These are phyloP conservation scores for Chrysoporthe deuterocubensis DNA, from an alignment of 2,329 filamentous ascomycete genomes.

Conservation along the genomic window DNA sequence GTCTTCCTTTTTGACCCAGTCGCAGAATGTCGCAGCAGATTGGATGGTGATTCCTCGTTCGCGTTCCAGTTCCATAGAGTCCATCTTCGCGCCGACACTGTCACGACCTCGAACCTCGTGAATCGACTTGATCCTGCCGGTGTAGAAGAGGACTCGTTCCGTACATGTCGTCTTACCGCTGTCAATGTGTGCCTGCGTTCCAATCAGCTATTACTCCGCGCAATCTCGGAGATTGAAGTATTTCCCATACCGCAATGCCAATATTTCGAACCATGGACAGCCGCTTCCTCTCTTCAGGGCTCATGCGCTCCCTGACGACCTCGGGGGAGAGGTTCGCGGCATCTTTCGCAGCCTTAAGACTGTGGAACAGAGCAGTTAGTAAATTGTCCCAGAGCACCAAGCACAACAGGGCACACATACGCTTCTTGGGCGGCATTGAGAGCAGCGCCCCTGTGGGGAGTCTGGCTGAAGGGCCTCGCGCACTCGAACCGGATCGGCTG, in stretches of 20 bases:
- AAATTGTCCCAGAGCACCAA: neutral
- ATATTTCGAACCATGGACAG: constrained; percentile 90
- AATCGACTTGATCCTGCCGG: constrained; percentile 93
- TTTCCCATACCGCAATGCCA: constrained; percentile 79
- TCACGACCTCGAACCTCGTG: constrained; percentile 97
- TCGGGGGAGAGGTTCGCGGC: constrained; percentile 59
- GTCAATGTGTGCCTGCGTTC: constrained; percentile 85
- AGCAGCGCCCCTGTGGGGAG: constrained; percentile 38
- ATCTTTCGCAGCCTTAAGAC: constrained; percentile 58
- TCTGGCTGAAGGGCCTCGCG: constrained; percentile 46
- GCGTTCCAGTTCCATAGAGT: constrained; percentile 98
- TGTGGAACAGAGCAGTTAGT: constrained; percentile 30
- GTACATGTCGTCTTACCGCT: constrained; percentile 97
- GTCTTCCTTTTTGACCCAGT: constrained; percentile 88
- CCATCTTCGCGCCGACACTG: constrained; percentile 97
- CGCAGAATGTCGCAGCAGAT: constrained; percentile 95
- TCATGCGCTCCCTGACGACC: constrained; percentile 76
- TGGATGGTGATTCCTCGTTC: constrained; percentile 99
- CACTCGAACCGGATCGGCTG: constrained; percentile 37
- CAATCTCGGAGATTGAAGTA: fast-evolving
- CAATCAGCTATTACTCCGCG: constrained; percentile 21
- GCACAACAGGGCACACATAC: constrained; percentile 32
- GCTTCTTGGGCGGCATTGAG: constrained; percentile 44
- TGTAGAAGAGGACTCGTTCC: constrained; percentile 97
- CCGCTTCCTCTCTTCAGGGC: constrained; percentile 76